These are phyloP conservation scores for Gaeumannomyces tritici DNA, from an alignment of 2,329 filamentous ascomycete species.

Conservation along the genomic window DNA sequence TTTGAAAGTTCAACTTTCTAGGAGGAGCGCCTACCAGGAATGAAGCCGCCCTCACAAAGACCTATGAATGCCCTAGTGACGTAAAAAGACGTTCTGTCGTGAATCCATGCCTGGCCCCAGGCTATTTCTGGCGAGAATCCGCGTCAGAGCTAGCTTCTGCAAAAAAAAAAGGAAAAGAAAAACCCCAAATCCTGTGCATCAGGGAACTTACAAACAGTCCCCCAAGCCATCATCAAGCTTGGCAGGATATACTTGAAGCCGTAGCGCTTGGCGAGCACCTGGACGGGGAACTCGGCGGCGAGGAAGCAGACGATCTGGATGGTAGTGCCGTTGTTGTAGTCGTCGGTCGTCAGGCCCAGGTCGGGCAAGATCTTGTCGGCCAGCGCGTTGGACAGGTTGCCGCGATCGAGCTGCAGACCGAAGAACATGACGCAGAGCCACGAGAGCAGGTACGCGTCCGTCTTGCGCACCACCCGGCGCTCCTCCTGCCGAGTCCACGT, in stretches of 20 bases:
- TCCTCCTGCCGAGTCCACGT: constrained; percentile 50
- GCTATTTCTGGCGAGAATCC: constrained; percentile 8
- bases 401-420: constrained; percentile 52
- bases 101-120: constrained; percentile 41
- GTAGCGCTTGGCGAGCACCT: constrained; percentile 46
- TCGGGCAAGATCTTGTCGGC: constrained; percentile 53
- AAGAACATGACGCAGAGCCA: constrained; percentile 45
- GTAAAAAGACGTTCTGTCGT: constrained; percentile 35
- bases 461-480: constrained; percentile 43
- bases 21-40: constrained; percentile 22
- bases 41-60: constrained; percentile 45
- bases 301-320: constrained; percentile 46
- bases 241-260: constrained; percentile 48
- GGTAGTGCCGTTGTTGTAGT: constrained; percentile 49
- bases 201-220: constrained; percentile 28
- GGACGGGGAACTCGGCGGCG: constrained; percentile 47
- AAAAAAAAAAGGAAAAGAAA: no score
- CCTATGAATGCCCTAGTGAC: constrained; percentile 42
- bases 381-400: constrained; percentile 52
- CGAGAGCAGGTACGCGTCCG: constrained; percentile 28
- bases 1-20: neutral
- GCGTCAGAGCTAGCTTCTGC: neutral
- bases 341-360: constrained; percentile 33
- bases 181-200: constrained; percentile 22
- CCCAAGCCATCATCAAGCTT: constrained; percentile 39